A percentile compares a stretch with the other conserved stretches of the same genome.
phyloP scores from a whole-genome alignment of 2,329 filamentous ascomycete genomes.

The Aspergillus bombycis region DNA sequence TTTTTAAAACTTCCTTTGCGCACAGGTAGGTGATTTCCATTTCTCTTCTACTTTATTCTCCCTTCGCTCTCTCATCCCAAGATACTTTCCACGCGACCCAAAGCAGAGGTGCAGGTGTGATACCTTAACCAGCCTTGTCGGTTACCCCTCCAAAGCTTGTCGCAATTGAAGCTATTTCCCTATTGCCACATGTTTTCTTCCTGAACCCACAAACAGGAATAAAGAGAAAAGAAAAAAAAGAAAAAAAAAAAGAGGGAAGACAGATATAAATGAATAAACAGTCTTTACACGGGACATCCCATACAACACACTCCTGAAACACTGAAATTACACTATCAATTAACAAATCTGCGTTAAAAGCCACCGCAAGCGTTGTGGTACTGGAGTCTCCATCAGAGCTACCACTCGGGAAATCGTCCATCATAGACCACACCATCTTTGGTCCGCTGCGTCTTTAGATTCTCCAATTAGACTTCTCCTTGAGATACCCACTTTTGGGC shows the following conservation, averaged over 20 bases:
- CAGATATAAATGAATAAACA: slow-evolving; percentile 11
- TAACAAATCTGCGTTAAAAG: not conserved
- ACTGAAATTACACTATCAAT: not conserved
- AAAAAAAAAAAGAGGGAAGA: too few relatives aligned
- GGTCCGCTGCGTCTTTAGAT: slow-evolving; percentile 19
- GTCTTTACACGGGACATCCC: not conserved
- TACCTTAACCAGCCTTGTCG: slow-evolving; percentile 7
- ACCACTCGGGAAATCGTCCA: slow-evolving; percentile 2
- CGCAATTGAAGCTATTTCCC: slow-evolving; percentile 4
- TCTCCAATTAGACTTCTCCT: slow-evolving; percentile 29
- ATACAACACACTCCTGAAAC: not conserved
- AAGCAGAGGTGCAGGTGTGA: not conserved
- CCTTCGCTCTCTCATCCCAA: slow-evolving; percentile 1
- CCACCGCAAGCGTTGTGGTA: not conserved
- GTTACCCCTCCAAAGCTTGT: slow-evolving; percentile 22
- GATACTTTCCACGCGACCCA: slow-evolving; percentile 18
- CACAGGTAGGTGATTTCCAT: not conserved
- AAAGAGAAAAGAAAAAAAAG: not conserved
- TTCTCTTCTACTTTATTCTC: not conserved
- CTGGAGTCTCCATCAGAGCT: slow-evolving; percentile 3
- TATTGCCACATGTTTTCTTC: not conserved
- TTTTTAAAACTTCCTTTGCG: not conserved
- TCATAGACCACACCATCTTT: slow-evolving; percentile 16
- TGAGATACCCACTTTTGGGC: slow-evolving; percentile 27
- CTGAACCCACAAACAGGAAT: not conserved